A percentile compares a stretch with the other conserved stretches of the same genome.
Conservation (phyloP, 2,329 filamentous ascomycete genomes). For the Diaporthe ilicicola region DNA sequence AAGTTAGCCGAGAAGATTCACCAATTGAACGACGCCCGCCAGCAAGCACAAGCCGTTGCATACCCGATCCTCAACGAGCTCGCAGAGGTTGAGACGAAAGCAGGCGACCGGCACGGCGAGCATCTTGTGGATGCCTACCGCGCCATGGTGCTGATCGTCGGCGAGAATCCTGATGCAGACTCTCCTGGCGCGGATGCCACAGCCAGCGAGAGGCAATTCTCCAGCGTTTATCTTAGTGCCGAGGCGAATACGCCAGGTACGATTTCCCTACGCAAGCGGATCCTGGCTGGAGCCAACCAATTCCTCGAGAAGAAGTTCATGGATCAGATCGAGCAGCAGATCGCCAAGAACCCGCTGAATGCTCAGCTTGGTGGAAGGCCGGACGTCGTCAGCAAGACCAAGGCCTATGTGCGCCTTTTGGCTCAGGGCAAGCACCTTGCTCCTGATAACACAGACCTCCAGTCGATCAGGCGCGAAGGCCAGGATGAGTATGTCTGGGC, state of each 20-base stretch:
- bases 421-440: conserved; percentile 84
- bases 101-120: conserved; percentile 74
- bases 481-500: conserved; percentile 92
- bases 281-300: conserved; percentile 79
- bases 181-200: conserved; percentile 68
- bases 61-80: conserved; percentile 83
- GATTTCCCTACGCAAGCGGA: conserved; percentile 76
- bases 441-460: conserved; percentile 80
- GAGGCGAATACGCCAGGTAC: conserved; percentile 70
- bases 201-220: conserved; percentile 79
- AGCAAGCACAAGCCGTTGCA: conserved; percentile 58
- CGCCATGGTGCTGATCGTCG: conserved; percentile 80
- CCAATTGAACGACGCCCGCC: conserved; percentile 78
- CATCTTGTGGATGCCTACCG: conserved; percentile 85
- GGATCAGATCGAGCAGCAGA: conserved; percentile 76
- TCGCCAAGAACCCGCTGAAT: conserved; percentile 85
- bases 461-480: conserved; percentile 47
- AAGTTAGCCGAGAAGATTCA: conserved; percentile 83
- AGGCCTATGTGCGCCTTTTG: conserved; percentile 87
- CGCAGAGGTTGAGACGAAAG: conserved; percentile 74
- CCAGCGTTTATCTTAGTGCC: conserved; percentile 79
- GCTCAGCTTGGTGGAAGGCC: conserved; percentile 90
- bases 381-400: conserved; percentile 87
- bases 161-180: conserved; percentile 71
- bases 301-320: conserved; percentile 87